These are phyloP conservation scores for Phylloboletellus chloephorus DNA, from an alignment of 1,284 basidiomycete species.

Conservation along the genomic window DNA sequence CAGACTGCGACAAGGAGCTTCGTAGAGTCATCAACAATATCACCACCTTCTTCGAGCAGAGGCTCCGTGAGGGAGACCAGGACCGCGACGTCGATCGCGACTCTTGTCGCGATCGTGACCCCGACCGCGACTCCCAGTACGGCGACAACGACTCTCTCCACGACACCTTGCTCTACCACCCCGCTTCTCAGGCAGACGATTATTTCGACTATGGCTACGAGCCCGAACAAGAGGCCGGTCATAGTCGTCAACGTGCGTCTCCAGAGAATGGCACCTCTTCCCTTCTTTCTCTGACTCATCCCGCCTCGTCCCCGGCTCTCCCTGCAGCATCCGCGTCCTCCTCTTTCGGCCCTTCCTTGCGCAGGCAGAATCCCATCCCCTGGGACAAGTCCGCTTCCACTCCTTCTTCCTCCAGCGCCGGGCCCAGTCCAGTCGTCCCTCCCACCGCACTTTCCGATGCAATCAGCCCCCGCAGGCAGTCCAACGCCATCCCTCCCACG, in stretches of 20 bases:
- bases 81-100: conserved; percentile 60
- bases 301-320: conserved; percentile 49
- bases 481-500: conserved; percentile 42
- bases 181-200: conserved; percentile 58
- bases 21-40: conserved; percentile 89
- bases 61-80: conserved; percentile 69
- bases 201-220: conserved; percentile 77
- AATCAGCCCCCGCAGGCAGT: conserved; percentile 58
- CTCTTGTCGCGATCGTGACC: conserved; percentile 43
- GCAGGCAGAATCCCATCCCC: conserved; percentile 59
- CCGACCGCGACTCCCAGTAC: conserved; percentile 45
- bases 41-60: conserved; percentile 90
- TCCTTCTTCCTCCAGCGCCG: conserved; percentile 43
- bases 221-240: conserved; percentile 62
- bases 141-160: conserved; percentile 51
- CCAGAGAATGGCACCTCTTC: conserved; percentile 38
- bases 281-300: conserved; percentile 47
- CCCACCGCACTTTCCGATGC: conserved; percentile 54
- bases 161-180: conserved; percentile 56
- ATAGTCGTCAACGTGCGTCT: conserved; percentile 73
- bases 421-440: conserved; percentile 46
- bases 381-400: conserved; percentile 60
- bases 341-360: conserved; percentile 58
- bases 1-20: conserved; percentile 93
- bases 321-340: conserved; percentile 56